Evolutionary conservation across 2,329 filamentous ascomycete species (phyloP).

Genomic region (Mycosphaerella sp.): DNA sequence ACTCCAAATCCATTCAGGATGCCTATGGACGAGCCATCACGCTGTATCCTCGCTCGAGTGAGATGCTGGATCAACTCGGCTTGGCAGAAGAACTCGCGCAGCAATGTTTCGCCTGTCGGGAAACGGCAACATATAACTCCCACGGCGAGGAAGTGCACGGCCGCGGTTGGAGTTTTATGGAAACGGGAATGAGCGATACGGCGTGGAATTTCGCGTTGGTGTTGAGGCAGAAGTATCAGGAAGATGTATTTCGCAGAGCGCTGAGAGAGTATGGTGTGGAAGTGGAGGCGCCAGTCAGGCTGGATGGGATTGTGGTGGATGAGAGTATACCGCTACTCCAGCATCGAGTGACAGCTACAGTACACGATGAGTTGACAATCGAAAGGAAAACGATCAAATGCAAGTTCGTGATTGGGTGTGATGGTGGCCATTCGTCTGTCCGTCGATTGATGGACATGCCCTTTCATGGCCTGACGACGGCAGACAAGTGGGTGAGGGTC

Average conservation of each 20-base stretch:
- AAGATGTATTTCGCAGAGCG: conserved; percentile 47
- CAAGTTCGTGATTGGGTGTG: conserved; percentile 63
- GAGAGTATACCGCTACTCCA: conserved; percentile 23
- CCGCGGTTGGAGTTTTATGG: conserved; percentile 19
- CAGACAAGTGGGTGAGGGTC: conserved; percentile 51
- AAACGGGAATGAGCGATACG: conserved; percentile 33
- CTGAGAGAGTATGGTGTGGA: conserved; percentile 30
- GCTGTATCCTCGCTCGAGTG: conserved; percentile 46
- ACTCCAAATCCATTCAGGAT: conserved; percentile 45
- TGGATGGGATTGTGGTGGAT: conserved; percentile 37
- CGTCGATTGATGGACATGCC: conserved; percentile 45
- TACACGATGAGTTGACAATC: conserved; percentile 15
- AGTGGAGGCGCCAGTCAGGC: conserved; percentile 35
- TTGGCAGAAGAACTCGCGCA: conserved; percentile 47
- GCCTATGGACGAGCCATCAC: conserved; percentile 51
- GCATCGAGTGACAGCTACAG: conserved; percentile 26
- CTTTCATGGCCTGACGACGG: conserved; percentile 46
- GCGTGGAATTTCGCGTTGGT: conserved; percentile 49
- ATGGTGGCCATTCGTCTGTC: conserved; percentile 65
- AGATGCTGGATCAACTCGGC: conserved; percentile 49
- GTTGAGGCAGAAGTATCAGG: conserved; percentile 51
- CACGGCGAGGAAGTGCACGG: conserved; percentile 20
- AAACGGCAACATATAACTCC: conserved; percentile 48
- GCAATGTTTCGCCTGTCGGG: conserved; percentile 48
- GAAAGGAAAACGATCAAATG: conserved; percentile 42